Evolutionary conservation across 2,329 filamentous ascomycete species (phyloP).

Genomic region (Aspergillus caelatus): DNA sequence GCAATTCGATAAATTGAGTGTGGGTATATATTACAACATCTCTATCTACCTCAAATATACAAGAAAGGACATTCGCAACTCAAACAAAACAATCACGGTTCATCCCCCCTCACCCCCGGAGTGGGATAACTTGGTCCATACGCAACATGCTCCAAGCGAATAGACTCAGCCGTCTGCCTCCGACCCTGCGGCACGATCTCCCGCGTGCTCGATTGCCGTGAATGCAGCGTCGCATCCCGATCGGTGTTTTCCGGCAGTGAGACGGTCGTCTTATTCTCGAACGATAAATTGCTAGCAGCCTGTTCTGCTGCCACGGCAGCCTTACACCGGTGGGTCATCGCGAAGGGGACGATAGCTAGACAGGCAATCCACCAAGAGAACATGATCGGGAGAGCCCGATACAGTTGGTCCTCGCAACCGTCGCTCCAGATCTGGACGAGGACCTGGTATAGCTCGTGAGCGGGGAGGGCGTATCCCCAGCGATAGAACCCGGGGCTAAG

Average conservation of each 20-base stretch:
- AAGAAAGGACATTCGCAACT: neutral
- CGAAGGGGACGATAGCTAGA: neutral
- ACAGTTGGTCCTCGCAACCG: conserved; percentile 42
- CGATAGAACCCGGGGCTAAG: conserved; percentile 43
- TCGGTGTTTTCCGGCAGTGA: neutral
- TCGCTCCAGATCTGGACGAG: conserved; percentile 47
- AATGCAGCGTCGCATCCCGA: neutral
- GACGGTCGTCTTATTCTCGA: neutral
- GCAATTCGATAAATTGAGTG: neutral
- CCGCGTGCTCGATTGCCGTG: neutral
- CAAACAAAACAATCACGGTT: neutral
- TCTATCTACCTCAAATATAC: neutral
- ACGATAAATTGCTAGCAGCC: neutral
- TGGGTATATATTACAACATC: neutral
- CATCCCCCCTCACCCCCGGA: neutral
- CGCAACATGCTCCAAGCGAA: neutral
- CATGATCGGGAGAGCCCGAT: conserved; percentile 43
- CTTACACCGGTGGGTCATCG: conserved; percentile 1
- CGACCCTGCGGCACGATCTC: neutral
- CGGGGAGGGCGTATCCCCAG: conserved; percentile 43
- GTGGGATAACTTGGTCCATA: neutral
- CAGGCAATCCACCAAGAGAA: conserved; percentile 41
- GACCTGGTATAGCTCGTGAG: conserved; percentile 42
- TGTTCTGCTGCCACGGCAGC: neutral
- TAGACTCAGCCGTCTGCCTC: neutral